Percentiles rank a stretch among this genome's conserved stretches.
Conservation (phyloP, 2,329 filamentous ascomycete species). For the Sphaerulina populicola region DNA sequence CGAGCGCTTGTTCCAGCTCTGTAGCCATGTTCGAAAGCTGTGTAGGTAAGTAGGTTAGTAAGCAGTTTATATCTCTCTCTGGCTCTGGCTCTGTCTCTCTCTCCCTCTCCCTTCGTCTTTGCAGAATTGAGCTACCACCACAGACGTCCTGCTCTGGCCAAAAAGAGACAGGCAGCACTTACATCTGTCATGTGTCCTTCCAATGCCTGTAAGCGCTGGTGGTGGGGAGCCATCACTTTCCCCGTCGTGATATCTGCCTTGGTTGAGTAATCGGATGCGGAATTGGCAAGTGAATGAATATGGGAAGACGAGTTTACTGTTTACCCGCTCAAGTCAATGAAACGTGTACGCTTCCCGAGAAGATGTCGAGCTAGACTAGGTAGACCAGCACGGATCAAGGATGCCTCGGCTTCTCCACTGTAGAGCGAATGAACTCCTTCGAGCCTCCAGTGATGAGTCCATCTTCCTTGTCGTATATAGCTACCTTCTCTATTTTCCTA, state of each 20-base stretch:
- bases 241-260: background rate
- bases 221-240: background rate
- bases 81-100: background rate
- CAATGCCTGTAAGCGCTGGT: conserved; percentile 1
- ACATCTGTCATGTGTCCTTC: conserved; percentile 10
- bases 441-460: too few relatives aligned
- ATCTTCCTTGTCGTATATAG: too few relatives aligned
- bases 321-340: background rate
- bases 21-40: conserved; percentile 13
- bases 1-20: conserved; percentile 23
- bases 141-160: background rate
- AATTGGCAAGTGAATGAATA: background rate
- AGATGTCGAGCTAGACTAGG: background rate
- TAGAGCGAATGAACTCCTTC: too few relatives aligned
- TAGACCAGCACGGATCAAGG: too few relatives aligned
- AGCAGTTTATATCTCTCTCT: background rate
- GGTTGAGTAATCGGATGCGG: background rate
- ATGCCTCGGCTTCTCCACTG: background rate
- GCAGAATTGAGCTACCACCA: background rate
- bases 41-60: conserved; percentile 1
- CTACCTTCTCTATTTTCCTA: too few relatives aligned
- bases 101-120: background rate
- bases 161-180: background rate
- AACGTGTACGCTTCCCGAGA: background rate
- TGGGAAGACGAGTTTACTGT: background rate